A percentile compares a stretch with the other conserved stretches of the same genome.
phyloP scores from a whole-genome alignment of 176 grass and related monocot species.

The Carex cristatella region DNA sequence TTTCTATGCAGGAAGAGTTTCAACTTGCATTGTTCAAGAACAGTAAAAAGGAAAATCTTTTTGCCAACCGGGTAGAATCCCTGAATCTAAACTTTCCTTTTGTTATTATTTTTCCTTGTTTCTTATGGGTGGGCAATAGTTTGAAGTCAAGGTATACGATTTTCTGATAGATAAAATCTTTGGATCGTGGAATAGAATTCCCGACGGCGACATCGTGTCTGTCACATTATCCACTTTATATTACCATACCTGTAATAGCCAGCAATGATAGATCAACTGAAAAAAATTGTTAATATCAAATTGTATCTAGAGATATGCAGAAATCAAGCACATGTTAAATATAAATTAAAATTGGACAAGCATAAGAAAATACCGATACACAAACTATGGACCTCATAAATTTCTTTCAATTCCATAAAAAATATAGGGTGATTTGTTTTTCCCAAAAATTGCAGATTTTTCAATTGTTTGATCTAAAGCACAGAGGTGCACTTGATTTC shows the following conservation, averaged over 20 bases:
- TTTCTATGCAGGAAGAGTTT: constrained; percentile 74
- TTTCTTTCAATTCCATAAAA: neutral
- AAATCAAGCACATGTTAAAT: neutral
- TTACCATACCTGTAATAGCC: neutral
- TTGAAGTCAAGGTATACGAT: neutral
- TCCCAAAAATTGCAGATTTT: constrained; percentile 42
- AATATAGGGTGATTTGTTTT: constrained; percentile 1
- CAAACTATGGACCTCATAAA: neutral
- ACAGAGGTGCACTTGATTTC: constrained; percentile 61
- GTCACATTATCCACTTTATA: neutral
- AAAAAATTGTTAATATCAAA: neutral
- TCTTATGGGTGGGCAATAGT: neutral
- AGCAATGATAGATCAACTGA: neutral
- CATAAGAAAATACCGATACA: neutral
- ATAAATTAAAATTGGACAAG: neutral
- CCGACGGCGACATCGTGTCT: neutral
- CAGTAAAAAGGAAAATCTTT: constrained; percentile 89
- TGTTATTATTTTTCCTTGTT: neutral
- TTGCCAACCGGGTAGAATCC: constrained; percentile 65
- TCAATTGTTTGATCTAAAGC: constrained; percentile 71
- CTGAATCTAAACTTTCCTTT: neutral
- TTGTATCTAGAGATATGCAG: neutral
- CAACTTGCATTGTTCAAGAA: constrained; percentile 95
- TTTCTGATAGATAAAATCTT: neutral
- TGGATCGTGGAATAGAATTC: neutral